A percentile compares a stretch with the other conserved stretches of the same genome.
These are phyloP conservation scores for Kingdonia uniflora DNA, from an alignment of 164 flowering plant species.

Conservation along the genomic window DNA sequence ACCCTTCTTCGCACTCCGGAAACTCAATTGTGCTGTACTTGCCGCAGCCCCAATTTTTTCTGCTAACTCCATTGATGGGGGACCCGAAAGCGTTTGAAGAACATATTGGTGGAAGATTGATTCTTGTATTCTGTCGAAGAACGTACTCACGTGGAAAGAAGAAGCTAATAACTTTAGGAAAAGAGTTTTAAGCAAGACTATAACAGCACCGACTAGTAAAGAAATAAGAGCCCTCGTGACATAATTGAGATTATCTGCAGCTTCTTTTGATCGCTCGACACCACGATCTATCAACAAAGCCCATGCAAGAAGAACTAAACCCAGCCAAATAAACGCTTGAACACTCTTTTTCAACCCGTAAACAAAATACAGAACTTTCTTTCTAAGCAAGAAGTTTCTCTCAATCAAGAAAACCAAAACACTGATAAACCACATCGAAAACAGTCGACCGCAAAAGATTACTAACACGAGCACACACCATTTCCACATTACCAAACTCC, in stretches of 20 bases:
- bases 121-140: slow-evolving; percentile 84
- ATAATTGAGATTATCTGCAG: slow-evolving; percentile 26
- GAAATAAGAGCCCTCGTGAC: slow-evolving; percentile 45
- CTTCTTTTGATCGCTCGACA: slow-evolving; percentile 24
- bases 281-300: slow-evolving; percentile 45
- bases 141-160: slow-evolving; percentile 53
- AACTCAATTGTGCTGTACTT: slow-evolving; percentile 38
- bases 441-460: slow-evolving; percentile 51
- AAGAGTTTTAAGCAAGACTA: slow-evolving; percentile 67
- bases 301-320: slow-evolving; percentile 61
- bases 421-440: slow-evolving; percentile 50
- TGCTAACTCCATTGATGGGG: slow-evolving; percentile 46
- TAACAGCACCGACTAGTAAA: slow-evolving; percentile 41
- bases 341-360: slow-evolving; percentile 56
- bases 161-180: slow-evolving; percentile 59
- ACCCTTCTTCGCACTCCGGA: slow-evolving; percentile 25
- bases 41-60: slow-evolving; percentile 18
- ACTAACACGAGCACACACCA: slow-evolving; percentile 65
- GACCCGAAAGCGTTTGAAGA: slow-evolving; percentile 61
- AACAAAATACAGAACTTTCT: slow-evolving; percentile 71
- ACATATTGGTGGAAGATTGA: slow-evolving; percentile 70
- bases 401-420: slow-evolving; percentile 58
- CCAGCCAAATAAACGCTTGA: slow-evolving; percentile 52
- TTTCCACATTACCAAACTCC: slow-evolving; percentile 70
- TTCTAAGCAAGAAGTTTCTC: slow-evolving; percentile 50